Evolutionary conservation across 2,329 filamentous ascomycete species (phyloP), one percentile per base, ranked within the genome.

Genomic region (Podosphaera aphanis): DNA sequence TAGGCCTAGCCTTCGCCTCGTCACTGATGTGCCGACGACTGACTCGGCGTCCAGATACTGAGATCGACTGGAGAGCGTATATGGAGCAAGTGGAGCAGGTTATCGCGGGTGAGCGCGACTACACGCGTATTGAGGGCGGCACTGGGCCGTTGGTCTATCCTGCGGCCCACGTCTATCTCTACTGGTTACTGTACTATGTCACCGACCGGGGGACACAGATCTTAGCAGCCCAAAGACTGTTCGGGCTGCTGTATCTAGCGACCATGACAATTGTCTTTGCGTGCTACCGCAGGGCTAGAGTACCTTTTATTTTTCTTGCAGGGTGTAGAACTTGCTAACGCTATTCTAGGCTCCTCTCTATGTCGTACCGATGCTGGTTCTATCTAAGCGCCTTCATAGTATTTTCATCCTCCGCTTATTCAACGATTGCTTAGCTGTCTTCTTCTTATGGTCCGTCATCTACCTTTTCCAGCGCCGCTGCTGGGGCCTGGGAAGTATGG

Each of bases 11-110:
- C n/a, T n/a, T n/a, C n/a, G n/a, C n/a, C n/a, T n/a, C n/a, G n/a
- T n/a, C n/a, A n/a, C n/a, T n/a, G n/a, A n/a, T n/a, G n/a, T n/a
- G n/a, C n/a, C n/a, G n/a, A n/a, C n/a, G 45, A 38, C 18, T 33
- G 4, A 29, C 31, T 25, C 23, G 25, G 25, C 11, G 25, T 29
- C 33, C 16, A 83, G 90, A 98, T 60, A 98, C 90, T 38, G 90
- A 98, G 62, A 98, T 98, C 57, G 90, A 98, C 64, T 98, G 88
- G 88, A 72, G 71, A 48, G 84, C 90, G 0, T 98, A 98, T 62
- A 95, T 98, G 86, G 73, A 94, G 60, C 90, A 98, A 58, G 70
- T 95, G 39, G 64, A 71, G 36, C 77, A 86, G 54, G 90, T 80
- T 57, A 65, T 86, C 40, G 69, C 73, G 16, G 90, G 90, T 57